These are phyloP conservation scores for Calonectria hongkongensis DNA, from an alignment of 2,329 filamentous ascomycete species.

Conservation along the genomic window DNA sequence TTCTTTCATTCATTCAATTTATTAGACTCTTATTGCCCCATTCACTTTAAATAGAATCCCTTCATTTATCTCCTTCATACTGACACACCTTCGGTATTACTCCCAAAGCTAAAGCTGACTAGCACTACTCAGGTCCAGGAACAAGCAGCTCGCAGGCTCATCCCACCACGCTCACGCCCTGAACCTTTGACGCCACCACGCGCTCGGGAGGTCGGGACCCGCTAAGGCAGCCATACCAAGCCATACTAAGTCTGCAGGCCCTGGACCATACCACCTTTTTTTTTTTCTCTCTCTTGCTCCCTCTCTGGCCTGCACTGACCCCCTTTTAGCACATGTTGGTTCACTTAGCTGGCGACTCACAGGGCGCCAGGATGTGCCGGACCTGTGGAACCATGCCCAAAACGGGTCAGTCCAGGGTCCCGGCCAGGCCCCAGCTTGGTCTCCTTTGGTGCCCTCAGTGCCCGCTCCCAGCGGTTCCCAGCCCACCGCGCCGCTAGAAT, in stretches of 20 bases:
- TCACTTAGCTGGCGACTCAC: conserved; percentile 18
- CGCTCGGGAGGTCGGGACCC: conserved; percentile 37
- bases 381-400: conserved; percentile 24
- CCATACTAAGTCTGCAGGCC: too few relatives aligned
- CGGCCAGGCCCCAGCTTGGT: conserved; percentile 16
- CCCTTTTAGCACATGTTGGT: conserved; percentile 22
- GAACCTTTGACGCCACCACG: conserved; percentile 40
- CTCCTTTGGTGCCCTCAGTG: conserved; percentile 8
- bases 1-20: neutral
- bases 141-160: conserved; percentile 14
- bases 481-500: conserved; percentile 21
- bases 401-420: conserved; percentile 8
- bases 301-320: conserved; percentile 12
- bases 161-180: neutral
- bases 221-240: conserved; percentile 36
- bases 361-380: conserved; percentile 18
- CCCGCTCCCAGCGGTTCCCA: conserved; percentile 27
- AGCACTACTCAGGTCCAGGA: conserved; percentile 12
- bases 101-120: conserved; percentile 1
- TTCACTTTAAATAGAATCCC: neutral
- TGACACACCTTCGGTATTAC: neutral
- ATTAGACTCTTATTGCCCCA: neutral
- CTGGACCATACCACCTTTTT: too few relatives aligned
- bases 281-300: neutral
- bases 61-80: conserved; percentile 2